A percentile compares a stretch with the other conserved stretches of the same genome.
Evolutionary conservation across 768 basidiomycete genomes (phyloP).

Genomic region (Albatrellus ellisii): DNA sequence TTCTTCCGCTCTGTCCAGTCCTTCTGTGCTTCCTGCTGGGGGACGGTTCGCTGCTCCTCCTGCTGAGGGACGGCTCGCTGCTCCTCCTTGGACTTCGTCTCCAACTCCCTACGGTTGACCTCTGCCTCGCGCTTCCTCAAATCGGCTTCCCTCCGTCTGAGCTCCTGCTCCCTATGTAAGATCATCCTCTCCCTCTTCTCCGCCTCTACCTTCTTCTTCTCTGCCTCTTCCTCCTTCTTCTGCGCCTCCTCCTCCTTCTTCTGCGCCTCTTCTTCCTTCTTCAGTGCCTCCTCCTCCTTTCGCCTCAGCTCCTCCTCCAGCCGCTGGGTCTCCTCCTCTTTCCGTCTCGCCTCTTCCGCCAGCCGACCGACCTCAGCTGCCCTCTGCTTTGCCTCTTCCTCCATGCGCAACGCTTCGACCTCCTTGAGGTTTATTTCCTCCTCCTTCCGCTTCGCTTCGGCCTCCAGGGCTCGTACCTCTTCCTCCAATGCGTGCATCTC

Average conservation of each 20-base stretch:
- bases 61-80: no score
- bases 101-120: conserved; percentile 16
- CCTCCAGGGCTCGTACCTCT: conserved; percentile 21
- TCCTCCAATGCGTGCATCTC: conserved; percentile 21
- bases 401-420: conserved; percentile 11
- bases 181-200: conserved; percentile 19
- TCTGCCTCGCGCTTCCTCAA: conserved; percentile 14
- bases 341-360: neutral
- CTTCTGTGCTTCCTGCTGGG: neutral
- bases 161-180: conserved; percentile 18
- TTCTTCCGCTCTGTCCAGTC: conserved; percentile 4
- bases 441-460: conserved; percentile 19
- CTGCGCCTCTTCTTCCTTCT: conserved; percentile 21
- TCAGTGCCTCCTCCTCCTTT: conserved; percentile 20
- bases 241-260: conserved; percentile 16
- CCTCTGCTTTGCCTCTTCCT: conserved; percentile 9
- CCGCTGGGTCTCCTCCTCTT: conserved; percentile 19
- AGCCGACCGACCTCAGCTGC: conserved; percentile 7
- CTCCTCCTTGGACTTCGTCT: conserved; percentile 19
- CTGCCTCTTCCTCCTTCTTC: conserved; percentile 18
- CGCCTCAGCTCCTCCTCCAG: conserved; percentile 21
- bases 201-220: conserved; percentile 22
- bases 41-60: no score
- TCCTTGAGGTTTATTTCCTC: conserved; percentile 20
- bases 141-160: conserved; percentile 19